Conservation (phyloP, 352 stramenopile genomes). For the Globisporangium echinulatum region DNA sequence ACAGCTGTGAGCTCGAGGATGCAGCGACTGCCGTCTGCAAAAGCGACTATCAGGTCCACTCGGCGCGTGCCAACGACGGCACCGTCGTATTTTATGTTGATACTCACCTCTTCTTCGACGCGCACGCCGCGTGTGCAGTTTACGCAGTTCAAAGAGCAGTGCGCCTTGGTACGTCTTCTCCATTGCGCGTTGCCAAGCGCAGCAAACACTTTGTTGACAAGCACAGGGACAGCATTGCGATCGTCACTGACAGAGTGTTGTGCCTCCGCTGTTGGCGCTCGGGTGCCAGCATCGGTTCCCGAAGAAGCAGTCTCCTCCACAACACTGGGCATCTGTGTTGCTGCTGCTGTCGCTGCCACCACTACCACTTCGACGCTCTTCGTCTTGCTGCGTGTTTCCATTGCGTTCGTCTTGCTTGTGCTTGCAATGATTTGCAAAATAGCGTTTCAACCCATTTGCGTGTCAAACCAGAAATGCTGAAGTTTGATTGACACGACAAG, state of each 20-base stretch:
- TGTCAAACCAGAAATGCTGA: no score
- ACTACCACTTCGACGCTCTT: background rate
- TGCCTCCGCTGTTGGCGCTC: no score
- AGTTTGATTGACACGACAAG: background rate
- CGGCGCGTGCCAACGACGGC: conserved; percentile 21
- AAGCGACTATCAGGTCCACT: conserved; percentile 24
- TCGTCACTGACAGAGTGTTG: background rate
- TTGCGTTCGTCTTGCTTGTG: no score
- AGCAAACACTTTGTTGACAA: conserved; percentile 29
- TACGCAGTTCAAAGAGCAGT: conserved; percentile 17
- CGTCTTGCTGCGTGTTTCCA: background rate
- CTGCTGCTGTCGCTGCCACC: background rate
- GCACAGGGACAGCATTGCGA: background rate
- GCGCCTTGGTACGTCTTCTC: conserved; percentile 35
- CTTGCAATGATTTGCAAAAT: no score
- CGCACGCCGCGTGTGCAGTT: conserved; percentile 16
- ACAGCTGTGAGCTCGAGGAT: conserved; percentile 36
- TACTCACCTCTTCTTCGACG: conserved; percentile 22
- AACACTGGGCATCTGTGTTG: no score
- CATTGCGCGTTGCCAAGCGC: conserved; percentile 25
- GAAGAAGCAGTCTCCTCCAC: no score
- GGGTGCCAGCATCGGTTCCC: no score
- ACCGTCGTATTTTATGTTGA: conserved; percentile 27
- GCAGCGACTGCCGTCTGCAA: conserved; percentile 18
- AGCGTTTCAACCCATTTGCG: no score